These are phyloP conservation scores for Aspergillus sp. DNA, from an alignment of 2,329 filamentous ascomycete genomes.

Conservation along the genomic window DNA sequence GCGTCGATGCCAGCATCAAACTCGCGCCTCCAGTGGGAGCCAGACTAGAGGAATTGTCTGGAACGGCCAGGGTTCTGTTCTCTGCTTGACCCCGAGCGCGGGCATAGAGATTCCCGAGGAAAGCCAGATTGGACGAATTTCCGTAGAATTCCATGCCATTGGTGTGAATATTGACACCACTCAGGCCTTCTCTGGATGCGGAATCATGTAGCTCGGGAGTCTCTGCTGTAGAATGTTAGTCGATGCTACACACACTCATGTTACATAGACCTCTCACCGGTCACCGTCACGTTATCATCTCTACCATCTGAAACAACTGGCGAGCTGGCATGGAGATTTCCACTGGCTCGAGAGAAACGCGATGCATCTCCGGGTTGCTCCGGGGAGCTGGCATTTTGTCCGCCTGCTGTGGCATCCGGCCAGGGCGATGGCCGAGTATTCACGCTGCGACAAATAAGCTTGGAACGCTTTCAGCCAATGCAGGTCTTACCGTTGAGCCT, in stretches of 20 bases:
- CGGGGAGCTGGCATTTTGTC: slow-evolving; percentile 1
- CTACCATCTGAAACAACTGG: neutral
- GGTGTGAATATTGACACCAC: slow-evolving; percentile 25
- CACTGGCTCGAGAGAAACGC: neutral
- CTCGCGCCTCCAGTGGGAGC: neutral
- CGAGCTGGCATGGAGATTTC: slow-evolving; percentile 1
- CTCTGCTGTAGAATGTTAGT: neutral
- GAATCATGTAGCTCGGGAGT: slow-evolving; percentile 17
- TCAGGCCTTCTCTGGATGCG: slow-evolving; percentile 20
- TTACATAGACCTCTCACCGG: neutral
- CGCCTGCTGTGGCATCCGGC: slow-evolving; percentile 8
- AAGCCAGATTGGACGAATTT: slow-evolving; percentile 26
- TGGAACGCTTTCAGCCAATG: neutral
- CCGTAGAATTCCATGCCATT: slow-evolving; percentile 29
- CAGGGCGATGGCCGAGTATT: slow-evolving; percentile 12
- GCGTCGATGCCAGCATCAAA: neutral
- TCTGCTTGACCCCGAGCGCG: slow-evolving; percentile 18
- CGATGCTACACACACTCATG: neutral
- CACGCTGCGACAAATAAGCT: neutral
- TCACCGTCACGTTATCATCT: neutral
- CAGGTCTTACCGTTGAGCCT: slow-evolving; percentile 6
- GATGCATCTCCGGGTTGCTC: neutral
- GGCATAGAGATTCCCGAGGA: slow-evolving; percentile 21
- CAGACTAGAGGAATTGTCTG: neutral
- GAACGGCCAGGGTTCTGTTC: slow-evolving; percentile 1